A percentile compares a stretch with the other conserved stretches of the same genome.
phyloP scores from a whole-genome alignment of 768 basidiomycete species.

The Leccinum sublutescens region DNA sequence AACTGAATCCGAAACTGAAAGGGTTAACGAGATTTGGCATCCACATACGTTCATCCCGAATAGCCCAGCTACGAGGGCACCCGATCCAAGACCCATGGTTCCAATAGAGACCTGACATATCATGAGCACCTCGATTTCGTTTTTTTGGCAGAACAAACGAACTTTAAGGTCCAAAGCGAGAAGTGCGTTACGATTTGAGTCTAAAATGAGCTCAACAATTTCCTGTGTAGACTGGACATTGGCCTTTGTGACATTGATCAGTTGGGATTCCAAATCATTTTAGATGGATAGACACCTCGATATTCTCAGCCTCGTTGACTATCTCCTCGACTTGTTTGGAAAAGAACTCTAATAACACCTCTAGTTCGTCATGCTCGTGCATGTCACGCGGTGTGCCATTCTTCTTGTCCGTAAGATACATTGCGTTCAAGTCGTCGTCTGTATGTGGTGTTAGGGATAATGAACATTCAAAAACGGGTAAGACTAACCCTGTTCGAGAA shows the following conservation, averaged over 20 bases:
- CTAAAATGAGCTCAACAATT: conserved; percentile 94
- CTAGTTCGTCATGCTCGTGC: conserved; percentile 90
- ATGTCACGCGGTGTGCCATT: conserved; percentile 55
- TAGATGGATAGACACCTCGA: conserved; percentile 52
- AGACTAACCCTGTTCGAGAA: conserved; percentile 77
- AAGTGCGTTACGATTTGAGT: conserved; percentile 91
- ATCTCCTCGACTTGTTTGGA: conserved; percentile 97
- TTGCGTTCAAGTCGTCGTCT: conserved; percentile 94
- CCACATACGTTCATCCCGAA: conserved; percentile 94
- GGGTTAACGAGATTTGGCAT: conserved; percentile 5
- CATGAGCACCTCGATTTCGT: conserved; percentile 1
- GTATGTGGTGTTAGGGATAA: conserved; percentile 6
- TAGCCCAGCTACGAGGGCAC: conserved; percentile 85
- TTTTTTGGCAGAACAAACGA: conserved; percentile 8
- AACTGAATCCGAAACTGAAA: conserved; percentile 26
- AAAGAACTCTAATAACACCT: conserved; percentile 91
- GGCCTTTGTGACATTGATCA: conserved; percentile 36
- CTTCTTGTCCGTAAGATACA: conserved; percentile 91
- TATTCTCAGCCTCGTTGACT: conserved; percentile 88
- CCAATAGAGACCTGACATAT: conserved; percentile 76
- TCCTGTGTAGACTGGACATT: conserved; percentile 98
- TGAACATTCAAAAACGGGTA: neutral
- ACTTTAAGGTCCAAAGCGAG: conserved; percentile 91
- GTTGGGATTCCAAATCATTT: neutral
- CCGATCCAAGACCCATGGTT: conserved; percentile 89